Percentiles rank a stretch among this genome's conserved stretches.
phyloP scores from a whole-genome alignment of 148 eudicot species.

The Vaccinium macrocarpon region DNA sequence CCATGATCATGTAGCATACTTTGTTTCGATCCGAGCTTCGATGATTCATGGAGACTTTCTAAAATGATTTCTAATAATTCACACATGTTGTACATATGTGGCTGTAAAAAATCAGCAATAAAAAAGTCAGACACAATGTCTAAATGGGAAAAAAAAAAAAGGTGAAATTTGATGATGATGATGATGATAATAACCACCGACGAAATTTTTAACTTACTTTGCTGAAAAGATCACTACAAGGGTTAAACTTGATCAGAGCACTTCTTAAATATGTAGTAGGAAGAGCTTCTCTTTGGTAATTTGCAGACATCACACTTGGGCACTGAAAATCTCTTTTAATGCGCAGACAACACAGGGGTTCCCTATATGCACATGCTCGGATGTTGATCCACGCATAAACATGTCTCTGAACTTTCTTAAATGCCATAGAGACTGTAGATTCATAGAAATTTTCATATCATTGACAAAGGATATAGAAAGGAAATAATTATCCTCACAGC shows the following conservation, averaged over 20 bases:
- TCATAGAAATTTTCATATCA: too few relatives aligned
- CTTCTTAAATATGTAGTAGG: slow-evolving; percentile 62
- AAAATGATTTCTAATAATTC: slow-evolving; percentile 67
- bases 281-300: slow-evolving; percentile 48
- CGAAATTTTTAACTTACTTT: slow-evolving; percentile 33
- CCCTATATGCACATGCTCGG: slow-evolving; percentile 68
- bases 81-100: slow-evolving; percentile 84
- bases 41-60: slow-evolving; percentile 62
- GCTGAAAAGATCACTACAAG: slow-evolving; percentile 63
- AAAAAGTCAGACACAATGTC: not conserved
- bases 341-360: slow-evolving; percentile 88
- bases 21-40: not conserved
- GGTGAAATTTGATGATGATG: not conserved
- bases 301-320: slow-evolving; percentile 40
- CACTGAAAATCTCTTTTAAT: slow-evolving; percentile 57
- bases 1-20: too few relatives aligned
- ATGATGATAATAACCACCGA: not conserved
- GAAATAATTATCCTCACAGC: too few relatives aligned
- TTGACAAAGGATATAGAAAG: too few relatives aligned
- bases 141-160: not conserved
- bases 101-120: slow-evolving; percentile 36
- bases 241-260: slow-evolving; percentile 70
- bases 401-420: slow-evolving; percentile 21
- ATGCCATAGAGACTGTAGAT: too few relatives aligned
- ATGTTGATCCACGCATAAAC: slow-evolving; percentile 45